Evolutionary conservation across 192 early-diverging fungal genomes (phyloP).

Genomic region (Jimgerdemannia lactiflua): DNA sequence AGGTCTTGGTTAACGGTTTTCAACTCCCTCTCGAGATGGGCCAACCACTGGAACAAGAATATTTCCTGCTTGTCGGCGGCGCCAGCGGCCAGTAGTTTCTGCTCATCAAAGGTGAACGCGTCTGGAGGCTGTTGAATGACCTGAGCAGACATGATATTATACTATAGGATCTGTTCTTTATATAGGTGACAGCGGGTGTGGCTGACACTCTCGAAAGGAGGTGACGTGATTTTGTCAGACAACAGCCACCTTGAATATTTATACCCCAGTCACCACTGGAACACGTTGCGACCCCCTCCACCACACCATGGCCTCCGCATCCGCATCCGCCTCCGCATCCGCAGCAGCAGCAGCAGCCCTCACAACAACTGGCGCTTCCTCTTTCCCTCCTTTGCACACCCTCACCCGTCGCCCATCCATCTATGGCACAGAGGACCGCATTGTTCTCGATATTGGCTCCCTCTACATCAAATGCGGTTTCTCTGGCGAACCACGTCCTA

Average conservation of each 20-base stretch:
- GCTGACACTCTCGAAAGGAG: too few species aligned
- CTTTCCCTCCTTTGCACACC: neutral
- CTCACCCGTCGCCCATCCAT: slow-evolving; percentile 49
- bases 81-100: slow-evolving; percentile 30
- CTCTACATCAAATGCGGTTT: slow-evolving; percentile 82
- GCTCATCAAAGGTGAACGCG: slow-evolving; percentile 49
- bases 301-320: neutral
- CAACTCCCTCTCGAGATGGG: slow-evolving; percentile 72
- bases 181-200: too few species aligned
- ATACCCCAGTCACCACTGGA: too few species aligned
- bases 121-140: slow-evolving; percentile 17
- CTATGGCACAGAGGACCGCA: slow-evolving; percentile 79
- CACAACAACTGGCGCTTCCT: neutral
- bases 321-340: neutral
- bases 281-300: too few species aligned
- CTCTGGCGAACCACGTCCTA: slow-evolving; percentile 77
- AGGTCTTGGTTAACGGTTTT: slow-evolving; percentile 35
- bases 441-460: slow-evolving; percentile 86
- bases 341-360: too few species aligned
- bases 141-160: neutral
- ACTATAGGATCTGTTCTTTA: too few species aligned
- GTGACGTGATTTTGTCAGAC: too few species aligned
- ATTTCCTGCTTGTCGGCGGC: slow-evolving; percentile 72
- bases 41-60: slow-evolving; percentile 89
- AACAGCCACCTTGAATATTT: too few species aligned